phyloP scores from a whole-genome alignment of 768 basidiomycete genomes.

The Termitomyces sp. region DNA sequence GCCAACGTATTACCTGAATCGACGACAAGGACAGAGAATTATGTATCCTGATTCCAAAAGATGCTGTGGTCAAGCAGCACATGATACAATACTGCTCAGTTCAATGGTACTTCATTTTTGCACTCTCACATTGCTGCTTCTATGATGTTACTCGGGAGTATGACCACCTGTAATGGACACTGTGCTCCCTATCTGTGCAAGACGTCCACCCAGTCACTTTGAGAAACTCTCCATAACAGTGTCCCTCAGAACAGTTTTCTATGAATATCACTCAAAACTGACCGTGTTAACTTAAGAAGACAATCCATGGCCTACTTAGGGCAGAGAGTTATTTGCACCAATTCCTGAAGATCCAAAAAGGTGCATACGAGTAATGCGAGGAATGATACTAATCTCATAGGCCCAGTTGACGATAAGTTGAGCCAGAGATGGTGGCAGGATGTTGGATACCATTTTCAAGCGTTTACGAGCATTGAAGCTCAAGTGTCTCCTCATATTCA shows the following conservation, averaged over 20 bases:
- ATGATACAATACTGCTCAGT: background rate
- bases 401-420: too few relatives aligned
- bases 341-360: background rate
- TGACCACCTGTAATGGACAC: background rate
- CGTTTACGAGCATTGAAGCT: too few relatives aligned
- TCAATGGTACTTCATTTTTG: background rate
- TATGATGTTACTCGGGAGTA: background rate
- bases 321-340: background rate
- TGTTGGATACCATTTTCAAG: background rate
- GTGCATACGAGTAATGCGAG: background rate
- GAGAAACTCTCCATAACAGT: background rate
- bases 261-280: too few relatives aligned
- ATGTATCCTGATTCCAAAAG: background rate
- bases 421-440: background rate
- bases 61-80: background rate
- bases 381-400: background rate
- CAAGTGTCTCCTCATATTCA: too few relatives aligned
- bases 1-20: background rate
- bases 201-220: background rate
- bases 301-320: too few relatives aligned
- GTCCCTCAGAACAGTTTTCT: background rate
- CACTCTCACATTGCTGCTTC: background rate
- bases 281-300: too few relatives aligned
- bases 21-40: background rate
- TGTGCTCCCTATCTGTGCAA: background rate